phyloP scores from a whole-genome alignment of 306 rosid genomes.

The Herpetospermum pedunculosum region DNA sequence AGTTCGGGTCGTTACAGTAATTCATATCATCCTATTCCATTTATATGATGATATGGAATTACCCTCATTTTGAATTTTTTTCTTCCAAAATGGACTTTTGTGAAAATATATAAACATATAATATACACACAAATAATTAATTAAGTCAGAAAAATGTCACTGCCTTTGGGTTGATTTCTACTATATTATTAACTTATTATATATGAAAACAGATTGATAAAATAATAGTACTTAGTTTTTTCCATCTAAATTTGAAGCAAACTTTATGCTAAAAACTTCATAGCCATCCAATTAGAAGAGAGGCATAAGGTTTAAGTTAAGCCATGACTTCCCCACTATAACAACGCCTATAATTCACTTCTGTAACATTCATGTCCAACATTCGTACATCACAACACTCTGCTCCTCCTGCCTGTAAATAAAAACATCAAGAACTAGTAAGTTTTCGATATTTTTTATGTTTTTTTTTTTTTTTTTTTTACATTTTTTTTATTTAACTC shows the following conservation, averaged over 20 bases:
- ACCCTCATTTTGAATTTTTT: no score
- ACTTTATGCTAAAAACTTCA: neutral
- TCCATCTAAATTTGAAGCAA: neutral
- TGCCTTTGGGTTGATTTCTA: neutral
- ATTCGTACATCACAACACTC: slow-evolving; percentile 30
- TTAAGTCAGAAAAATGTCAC: neutral
- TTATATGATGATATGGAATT: no score
- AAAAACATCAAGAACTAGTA: neutral
- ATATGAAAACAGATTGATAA: neutral
- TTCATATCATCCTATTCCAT: no score
- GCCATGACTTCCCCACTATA: slow-evolving; percentile 26
- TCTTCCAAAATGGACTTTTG: no score
- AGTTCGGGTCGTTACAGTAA: no score
- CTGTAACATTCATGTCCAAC: slow-evolving; percentile 3
- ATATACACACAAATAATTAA: no score
- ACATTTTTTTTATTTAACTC: no score
- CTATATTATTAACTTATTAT: neutral
- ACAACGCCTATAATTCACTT: slow-evolving; percentile 35
- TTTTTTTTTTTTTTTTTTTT: no score
- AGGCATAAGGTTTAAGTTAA: neutral
- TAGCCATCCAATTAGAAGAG: neutral
- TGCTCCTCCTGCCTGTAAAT: slow-evolving; percentile 20
- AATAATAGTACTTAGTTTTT: neutral
- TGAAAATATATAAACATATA: no score
- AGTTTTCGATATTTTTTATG: no score